A percentile compares a stretch with the other conserved stretches of the same genome.
phyloP scores from a whole-genome alignment of 805 yeast genomes.

The Hyphopichia homilentoma region DNA sequence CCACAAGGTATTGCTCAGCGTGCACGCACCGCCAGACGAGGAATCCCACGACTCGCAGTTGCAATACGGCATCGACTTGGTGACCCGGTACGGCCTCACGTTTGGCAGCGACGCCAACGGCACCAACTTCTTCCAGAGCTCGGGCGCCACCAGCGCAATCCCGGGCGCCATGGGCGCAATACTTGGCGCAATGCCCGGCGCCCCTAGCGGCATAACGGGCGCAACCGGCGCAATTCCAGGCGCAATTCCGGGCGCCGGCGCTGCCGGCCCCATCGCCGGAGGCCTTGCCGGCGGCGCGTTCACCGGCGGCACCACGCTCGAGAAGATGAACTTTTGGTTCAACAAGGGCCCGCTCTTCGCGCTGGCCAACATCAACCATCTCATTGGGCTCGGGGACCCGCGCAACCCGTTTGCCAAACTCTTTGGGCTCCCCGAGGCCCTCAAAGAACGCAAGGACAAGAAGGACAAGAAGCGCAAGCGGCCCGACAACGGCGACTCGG shows the following conservation, averaged over 20 bases:
- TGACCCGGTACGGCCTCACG: slow-evolving; percentile 60
- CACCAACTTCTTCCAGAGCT: slow-evolving; percentile 60
- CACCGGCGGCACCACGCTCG: slow-evolving; percentile 30
- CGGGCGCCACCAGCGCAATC: slow-evolving; percentile 37
- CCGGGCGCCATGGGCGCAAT: slow-evolving; percentile 10
- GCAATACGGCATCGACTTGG: slow-evolving; percentile 56
- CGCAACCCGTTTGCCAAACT: slow-evolving; percentile 72
- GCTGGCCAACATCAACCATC: slow-evolving; percentile 67
- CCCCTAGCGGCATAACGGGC: slow-evolving; percentile 28
- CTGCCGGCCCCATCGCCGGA: too few relatives aligned
- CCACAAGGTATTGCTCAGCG: slow-evolving; percentile 62
- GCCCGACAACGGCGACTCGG: slow-evolving; percentile 8
- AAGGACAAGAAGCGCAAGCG: slow-evolving; percentile 60
- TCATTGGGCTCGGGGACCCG: slow-evolving; percentile 75
- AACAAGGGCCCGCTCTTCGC: slow-evolving; percentile 76
- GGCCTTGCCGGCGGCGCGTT: too few relatives aligned
- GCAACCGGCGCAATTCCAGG: slow-evolving; percentile 14
- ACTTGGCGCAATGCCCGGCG: slow-evolving; percentile 28
- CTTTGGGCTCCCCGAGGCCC: slow-evolving; percentile 67
- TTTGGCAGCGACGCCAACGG: slow-evolving; percentile 67
- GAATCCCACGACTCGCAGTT: slow-evolving; percentile 42
- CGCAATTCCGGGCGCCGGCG: slow-evolving; percentile 20
- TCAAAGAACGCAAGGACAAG: slow-evolving; percentile 67
- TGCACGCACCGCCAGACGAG: slow-evolving; percentile 22
- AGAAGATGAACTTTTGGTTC: slow-evolving; percentile 66